These are phyloP conservation scores for Phytophthora hibernalis DNA, from an alignment of 352 stramenopile genomes.

Conservation along the genomic window DNA sequence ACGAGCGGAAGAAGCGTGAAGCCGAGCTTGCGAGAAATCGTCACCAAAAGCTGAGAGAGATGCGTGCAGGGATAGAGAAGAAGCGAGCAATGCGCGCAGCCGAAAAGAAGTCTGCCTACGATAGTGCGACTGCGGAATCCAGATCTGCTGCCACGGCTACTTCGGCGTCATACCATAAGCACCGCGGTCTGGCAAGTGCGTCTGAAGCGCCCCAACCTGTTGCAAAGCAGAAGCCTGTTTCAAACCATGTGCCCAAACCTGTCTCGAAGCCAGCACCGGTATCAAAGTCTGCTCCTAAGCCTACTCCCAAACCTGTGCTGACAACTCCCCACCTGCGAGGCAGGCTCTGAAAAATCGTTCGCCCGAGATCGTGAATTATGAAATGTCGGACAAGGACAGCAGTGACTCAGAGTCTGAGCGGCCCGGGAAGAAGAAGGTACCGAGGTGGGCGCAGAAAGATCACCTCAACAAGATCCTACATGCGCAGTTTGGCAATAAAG, in stretches of 20 bases:
- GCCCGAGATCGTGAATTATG: conserved; percentile 58
- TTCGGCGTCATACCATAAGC: conserved; percentile 22
- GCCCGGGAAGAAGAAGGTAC: conserved; percentile 79
- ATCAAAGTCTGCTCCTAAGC: conserved; percentile 17
- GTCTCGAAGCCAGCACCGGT: conserved; percentile 16
- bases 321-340: conserved; percentile 23
- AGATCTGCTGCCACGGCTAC: conserved; percentile 12
- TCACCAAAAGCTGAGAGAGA: conserved; percentile 70
- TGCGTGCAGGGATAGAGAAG: conserved; percentile 75
- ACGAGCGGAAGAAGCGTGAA: conserved; percentile 77
- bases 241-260: conserved; percentile 23
- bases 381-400: conserved; percentile 80
- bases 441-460: conserved; percentile 77
- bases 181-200: conserved; percentile 32
- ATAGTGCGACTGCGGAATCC: conserved; percentile 13
- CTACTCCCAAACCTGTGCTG: conserved; percentile 13
- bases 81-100: conserved; percentile 61
- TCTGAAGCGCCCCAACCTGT: conserved; percentile 21
- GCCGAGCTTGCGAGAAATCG: conserved; percentile 66
- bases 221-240: conserved; percentile 24
- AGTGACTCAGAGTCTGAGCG: conserved; percentile 56
- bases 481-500: conserved; percentile 77
- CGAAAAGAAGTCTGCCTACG: conserved; percentile 43
- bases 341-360: conserved; percentile 35
- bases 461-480: conserved; percentile 75